A percentile compares a stretch with the other conserved stretches of the same genome.
phyloP scores from a whole-genome alignment of 2,329 filamentous ascomycete genomes.

The Fonsecaea erecta region DNA sequence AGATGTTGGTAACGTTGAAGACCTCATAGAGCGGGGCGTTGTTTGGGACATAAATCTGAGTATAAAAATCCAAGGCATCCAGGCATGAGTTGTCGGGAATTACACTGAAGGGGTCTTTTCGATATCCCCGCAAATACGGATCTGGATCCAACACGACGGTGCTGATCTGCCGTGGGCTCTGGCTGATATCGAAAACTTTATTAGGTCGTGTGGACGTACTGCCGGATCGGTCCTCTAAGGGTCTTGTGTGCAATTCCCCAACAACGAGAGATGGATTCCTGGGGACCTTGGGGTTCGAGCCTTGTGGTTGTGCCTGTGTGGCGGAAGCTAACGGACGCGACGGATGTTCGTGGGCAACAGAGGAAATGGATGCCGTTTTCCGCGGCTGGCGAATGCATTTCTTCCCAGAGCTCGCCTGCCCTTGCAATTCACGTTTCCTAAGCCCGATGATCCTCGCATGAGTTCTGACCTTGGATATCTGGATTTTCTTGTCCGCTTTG shows the following conservation, averaged over 20 bases:
- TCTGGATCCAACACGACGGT: neutral
- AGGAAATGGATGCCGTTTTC: neutral
- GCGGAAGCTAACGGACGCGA: neutral
- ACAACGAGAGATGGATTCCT: too few species aligned
- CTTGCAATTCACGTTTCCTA: neutral
- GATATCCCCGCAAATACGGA: neutral
- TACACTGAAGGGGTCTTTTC: neutral
- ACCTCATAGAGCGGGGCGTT: conserved; percentile 2
- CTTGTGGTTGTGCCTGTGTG: too few species aligned
- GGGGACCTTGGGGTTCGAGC: too few species aligned
- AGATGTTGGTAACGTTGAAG: conserved; percentile 8
- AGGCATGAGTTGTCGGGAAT: neutral
- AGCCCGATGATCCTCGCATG: neutral
- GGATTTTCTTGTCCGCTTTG: conserved; percentile 9
- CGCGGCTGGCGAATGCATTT: neutral
- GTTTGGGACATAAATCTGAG: conserved; percentile 2
- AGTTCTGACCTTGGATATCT: conserved; percentile 9
- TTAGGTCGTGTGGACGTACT: too few species aligned
- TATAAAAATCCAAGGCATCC: conserved; percentile 8
- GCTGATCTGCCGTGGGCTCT: too few species aligned
- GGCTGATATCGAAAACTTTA: too few species aligned
- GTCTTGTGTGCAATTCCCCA: too few species aligned
- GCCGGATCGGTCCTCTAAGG: too few species aligned
- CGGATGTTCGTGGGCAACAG: neutral
- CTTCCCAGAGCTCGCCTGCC: too few species aligned